Conservation (phyloP, 2,329 filamentous ascomycete species). For the Talaromyces sp. region DNA sequence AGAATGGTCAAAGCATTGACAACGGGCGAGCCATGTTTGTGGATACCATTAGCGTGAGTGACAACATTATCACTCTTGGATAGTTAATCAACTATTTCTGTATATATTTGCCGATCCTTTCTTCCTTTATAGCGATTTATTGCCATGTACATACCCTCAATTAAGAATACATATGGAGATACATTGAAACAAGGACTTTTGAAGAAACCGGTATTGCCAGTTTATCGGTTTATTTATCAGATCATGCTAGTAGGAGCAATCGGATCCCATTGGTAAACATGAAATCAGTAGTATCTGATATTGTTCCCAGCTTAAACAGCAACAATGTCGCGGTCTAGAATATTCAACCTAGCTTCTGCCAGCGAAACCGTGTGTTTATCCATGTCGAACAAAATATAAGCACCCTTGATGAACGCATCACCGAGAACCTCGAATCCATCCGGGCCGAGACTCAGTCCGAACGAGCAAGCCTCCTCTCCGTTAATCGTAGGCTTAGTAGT, state of each 20-base stretch:
- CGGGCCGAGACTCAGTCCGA: background rate
- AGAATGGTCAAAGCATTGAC: conserved; percentile 16
- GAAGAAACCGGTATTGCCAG: background rate
- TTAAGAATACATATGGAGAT: background rate
- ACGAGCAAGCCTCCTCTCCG: background rate
- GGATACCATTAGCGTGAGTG: conserved; percentile 12
- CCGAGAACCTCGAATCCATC: conserved; percentile 1
- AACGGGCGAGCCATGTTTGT: conserved; percentile 19
- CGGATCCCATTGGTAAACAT: background rate
- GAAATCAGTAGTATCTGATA: background rate
- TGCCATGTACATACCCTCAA: background rate
- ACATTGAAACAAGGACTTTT: background rate
- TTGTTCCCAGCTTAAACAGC: background rate
- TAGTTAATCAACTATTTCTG: background rate
- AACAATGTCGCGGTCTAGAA: background rate
- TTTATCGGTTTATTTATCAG: background rate
- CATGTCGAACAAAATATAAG: background rate
- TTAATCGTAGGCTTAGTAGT: background rate
- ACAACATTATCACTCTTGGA: conserved; percentile 7
- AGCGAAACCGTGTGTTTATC: background rate
- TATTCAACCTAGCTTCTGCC: background rate
- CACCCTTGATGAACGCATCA: conserved; percentile 2
- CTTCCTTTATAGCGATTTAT: background rate
- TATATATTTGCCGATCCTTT: background rate
- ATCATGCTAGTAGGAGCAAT: background rate